Conservation (phyloP, 345 rosid genomes). For the Eucalyptus erythrocorys region DNA sequence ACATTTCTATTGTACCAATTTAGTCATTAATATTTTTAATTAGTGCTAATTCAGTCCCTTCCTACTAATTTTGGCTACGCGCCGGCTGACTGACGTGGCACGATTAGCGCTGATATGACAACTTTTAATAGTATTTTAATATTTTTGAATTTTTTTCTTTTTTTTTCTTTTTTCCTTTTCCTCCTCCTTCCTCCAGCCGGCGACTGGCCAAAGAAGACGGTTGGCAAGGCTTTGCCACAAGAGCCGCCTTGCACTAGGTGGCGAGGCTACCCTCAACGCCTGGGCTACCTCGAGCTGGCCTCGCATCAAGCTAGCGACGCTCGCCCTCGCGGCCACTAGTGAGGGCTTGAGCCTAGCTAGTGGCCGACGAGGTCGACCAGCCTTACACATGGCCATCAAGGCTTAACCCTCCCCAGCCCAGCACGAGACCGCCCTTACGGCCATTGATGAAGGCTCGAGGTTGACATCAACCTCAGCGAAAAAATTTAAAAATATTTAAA, state of each 20-base stretch:
- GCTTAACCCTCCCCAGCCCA: too few relatives aligned
- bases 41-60: fast-evolving
- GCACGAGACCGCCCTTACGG: too few relatives aligned
- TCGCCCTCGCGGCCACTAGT: fast-evolving
- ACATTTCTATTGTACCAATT: too few relatives aligned
- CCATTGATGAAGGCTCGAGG: fast-evolving
- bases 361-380: fast-evolving
- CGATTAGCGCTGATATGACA: too few relatives aligned
- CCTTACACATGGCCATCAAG: too few relatives aligned
- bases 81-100: fast-evolving
- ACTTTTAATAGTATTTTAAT: too few relatives aligned
- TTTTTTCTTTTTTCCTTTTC: fast-evolving
- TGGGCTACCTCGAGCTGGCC: fast-evolving
- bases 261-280: too few relatives aligned
- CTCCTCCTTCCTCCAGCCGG: too few relatives aligned
- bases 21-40: fast-evolving
- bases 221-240: fast-evolving
- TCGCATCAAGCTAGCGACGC: fast-evolving
- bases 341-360: too few relatives aligned
- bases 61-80: fast-evolving
- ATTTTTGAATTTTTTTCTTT: too few relatives aligned
- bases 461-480: fast-evolving
- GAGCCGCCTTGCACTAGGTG: fast-evolving
- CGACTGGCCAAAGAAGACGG: fast-evolving
- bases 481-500: too few relatives aligned